Evolutionary conservation across 257 asterid genomes (phyloP).

Genomic region (Forsythia suspensa): DNA sequence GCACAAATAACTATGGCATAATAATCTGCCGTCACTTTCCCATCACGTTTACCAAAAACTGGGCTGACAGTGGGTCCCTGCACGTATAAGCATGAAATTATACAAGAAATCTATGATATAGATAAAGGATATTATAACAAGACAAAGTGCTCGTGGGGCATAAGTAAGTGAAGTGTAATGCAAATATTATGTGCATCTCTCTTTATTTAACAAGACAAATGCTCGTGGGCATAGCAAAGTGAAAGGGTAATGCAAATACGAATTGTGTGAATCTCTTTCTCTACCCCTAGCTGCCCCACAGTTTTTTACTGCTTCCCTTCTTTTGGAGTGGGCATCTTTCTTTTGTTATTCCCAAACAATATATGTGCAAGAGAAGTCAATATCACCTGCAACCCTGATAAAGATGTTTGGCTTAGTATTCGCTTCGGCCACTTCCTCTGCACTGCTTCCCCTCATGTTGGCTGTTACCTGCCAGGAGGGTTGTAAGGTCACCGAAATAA

Average conservation of each 20-base stretch:
- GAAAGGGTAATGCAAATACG: neutral
- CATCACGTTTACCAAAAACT: slow-evolving; percentile 69
- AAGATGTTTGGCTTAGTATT: slow-evolving; percentile 74
- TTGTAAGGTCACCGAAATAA: slow-evolving; percentile 21
- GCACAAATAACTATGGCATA: slow-evolving; percentile 91
- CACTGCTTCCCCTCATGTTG: slow-evolving; percentile 93
- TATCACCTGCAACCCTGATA: slow-evolving; percentile 89
- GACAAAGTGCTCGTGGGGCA: neutral
- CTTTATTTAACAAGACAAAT: neutral
- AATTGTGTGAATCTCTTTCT: too few species aligned
- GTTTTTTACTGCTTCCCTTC: neutral
- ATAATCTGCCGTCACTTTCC: slow-evolving; percentile 58
- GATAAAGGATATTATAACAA: neutral
- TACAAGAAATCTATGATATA: slow-evolving; percentile 1
- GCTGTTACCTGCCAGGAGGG: slow-evolving; percentile 71
- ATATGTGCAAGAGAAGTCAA: slow-evolving; percentile 13
- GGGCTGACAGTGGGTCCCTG: slow-evolving; percentile 98
- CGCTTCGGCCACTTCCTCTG: slow-evolving; percentile 93
- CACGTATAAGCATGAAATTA: slow-evolving; percentile 18
- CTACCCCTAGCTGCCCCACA: neutral
- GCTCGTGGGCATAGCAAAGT: neutral
- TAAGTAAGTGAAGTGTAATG: neutral
- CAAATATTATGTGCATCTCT: neutral
- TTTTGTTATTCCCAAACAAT: neutral
- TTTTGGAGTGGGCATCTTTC: neutral